A percentile compares a stretch with the other conserved stretches of the same genome.
These are phyloP conservation scores for Rhododendron mucronatum DNA, from an alignment of 148 eudicot genomes.

Conservation along the genomic window DNA sequence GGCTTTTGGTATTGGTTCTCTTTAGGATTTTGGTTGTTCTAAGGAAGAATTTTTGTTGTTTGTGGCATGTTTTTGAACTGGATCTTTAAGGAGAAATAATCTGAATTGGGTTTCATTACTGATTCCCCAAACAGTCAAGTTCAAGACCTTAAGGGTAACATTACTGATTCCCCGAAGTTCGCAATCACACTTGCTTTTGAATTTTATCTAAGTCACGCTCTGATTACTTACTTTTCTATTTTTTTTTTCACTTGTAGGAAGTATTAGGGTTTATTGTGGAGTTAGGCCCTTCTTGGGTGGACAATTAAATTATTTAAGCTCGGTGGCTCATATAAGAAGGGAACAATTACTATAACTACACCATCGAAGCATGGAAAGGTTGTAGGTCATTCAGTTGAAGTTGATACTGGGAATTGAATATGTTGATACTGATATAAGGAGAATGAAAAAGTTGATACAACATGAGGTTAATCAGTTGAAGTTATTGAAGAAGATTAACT, in stretches of 20 bases:
- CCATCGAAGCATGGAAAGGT: slow-evolving; percentile 84
- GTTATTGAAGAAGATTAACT: too few species aligned
- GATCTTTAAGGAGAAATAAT: too few species aligned
- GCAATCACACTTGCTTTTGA: not conserved
- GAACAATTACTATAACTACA: slow-evolving; percentile 57
- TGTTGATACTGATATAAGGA: too few species aligned
- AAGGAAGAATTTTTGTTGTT: too few species aligned
- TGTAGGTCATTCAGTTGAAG: slow-evolving; percentile 43
- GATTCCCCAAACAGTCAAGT: slow-evolving; percentile 58
- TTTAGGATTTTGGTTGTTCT: too few species aligned
- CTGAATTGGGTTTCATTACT: too few species aligned
- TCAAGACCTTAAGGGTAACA: slow-evolving; percentile 88
- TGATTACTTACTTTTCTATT: not conserved
- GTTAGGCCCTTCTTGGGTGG: slow-evolving; percentile 82
- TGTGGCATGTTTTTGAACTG: too few species aligned
- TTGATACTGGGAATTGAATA: too few species aligned
- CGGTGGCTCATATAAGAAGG: slow-evolving; percentile 75
- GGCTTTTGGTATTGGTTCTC: too few species aligned
- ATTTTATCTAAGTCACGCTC: slow-evolving; percentile 6
- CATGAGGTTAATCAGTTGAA: too few species aligned
- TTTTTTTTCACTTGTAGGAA: slow-evolving; percentile 41
- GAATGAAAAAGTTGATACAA: too few species aligned
- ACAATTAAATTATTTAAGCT: slow-evolving; percentile 43
- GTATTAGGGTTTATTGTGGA: slow-evolving; percentile 92
- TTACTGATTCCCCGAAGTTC: not conserved